A percentile compares a stretch with the other conserved stretches of the same genome.
Evolutionary conservation across 345 rosid species (phyloP).

Genomic region (Gossypium herbaceum): DNA sequence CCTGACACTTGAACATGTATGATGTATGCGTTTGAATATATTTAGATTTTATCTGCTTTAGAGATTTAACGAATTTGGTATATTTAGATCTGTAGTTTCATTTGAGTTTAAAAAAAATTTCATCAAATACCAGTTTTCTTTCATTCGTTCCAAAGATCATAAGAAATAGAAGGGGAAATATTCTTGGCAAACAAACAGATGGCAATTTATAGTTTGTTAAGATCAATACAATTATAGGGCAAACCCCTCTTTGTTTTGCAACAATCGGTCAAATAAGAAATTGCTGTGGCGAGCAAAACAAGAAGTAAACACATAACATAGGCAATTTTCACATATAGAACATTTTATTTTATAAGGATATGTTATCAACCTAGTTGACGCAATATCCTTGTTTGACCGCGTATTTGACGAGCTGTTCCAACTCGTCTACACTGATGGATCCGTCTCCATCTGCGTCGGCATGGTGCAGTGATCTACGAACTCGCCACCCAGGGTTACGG

Average conservation of each 20-base stretch:
- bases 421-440: constrained; percentile 14
- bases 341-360: background rate
- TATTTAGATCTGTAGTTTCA: too few species aligned
- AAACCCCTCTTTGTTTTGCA: background rate
- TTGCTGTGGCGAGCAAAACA: background rate
- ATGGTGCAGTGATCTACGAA: constrained; percentile 14
- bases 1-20: too few species aligned
- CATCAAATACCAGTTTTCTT: too few species aligned
- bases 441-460: constrained; percentile 28
- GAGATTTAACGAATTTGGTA: too few species aligned
- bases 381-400: constrained; percentile 14
- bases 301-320: background rate
- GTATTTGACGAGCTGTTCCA: constrained; percentile 26
- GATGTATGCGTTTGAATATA: too few species aligned
- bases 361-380: background rate
- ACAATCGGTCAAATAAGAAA: background rate
- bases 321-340: background rate
- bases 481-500: constrained; percentile 23
- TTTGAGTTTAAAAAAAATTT: too few species aligned
- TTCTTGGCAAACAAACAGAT: background rate
- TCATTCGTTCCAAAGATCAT: too few species aligned
- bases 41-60: too few species aligned
- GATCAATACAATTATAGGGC: too few species aligned
- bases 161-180: background rate
- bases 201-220: background rate